Base-by-base conservation (phyloP, 139 green algal species). In the Yamagishiella unicocca region DNA sequence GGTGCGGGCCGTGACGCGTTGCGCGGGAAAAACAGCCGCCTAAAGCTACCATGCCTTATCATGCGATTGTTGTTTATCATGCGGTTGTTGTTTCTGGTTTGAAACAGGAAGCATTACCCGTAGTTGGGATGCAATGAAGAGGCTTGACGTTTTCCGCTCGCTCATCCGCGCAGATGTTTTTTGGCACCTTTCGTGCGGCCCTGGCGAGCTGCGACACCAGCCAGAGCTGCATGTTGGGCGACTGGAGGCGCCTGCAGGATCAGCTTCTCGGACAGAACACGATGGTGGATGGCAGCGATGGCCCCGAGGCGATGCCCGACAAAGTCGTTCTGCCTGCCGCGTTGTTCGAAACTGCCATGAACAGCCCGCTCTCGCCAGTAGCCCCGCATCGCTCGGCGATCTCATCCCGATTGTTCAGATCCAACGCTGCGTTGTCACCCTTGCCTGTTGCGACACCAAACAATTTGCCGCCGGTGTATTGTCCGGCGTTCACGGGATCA, bases 201-300 rank as follows among this genome's bases (percentile, higher is more conserved):
- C 14, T 78, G 42, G 42, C 37, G 22, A 33, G 70, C 70, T 3
- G 14, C 40, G 40, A 55, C 40, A 33, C 40, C 6, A 76, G 14
- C 14, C n/a, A n/a, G n/a, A n/a, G 68, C 68, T n/a, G 37, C 68
- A 25, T 54, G 68, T 22, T 31, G 40, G 9, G 7, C 3, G 70
- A 78, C 9, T 78, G 70, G 70, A 24, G 70, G 22, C 40, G 40
- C 7, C 38, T 78, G 1, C 70, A 78, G 38, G 70, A 54, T 5
- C 70, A 58, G 70, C 35, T 78, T 12, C 31, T 74, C 17, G 66
- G 66, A 21, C 66, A 74, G 66, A n/a, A n/a, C n/a, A n/a, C n/a
- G n/a, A n/a, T n/a, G n/a, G n/a, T n/a, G n/a, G n/a, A n/a, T n/a
- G n/a, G n/a, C n/a, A n/a, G n/a, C n/a, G n/a, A n/a, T n/a, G n/a